Conservation (phyloP, 2,329 filamentous ascomycete species). For the Fusarium piperis region DNA sequence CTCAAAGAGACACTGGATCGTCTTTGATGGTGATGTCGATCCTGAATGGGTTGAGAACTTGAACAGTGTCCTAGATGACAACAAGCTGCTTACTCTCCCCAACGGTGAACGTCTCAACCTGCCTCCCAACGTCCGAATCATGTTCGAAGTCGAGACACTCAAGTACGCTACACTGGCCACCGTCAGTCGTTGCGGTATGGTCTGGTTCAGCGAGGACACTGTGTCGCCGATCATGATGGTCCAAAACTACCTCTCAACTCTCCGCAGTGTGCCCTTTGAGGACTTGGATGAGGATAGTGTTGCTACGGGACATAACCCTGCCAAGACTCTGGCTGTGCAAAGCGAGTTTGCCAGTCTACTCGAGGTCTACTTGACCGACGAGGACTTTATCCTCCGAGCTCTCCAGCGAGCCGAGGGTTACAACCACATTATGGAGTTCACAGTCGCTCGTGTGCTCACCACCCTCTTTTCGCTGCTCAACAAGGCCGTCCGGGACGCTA, state of each 20-base stretch:
- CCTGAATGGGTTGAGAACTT: slow-evolving; percentile 99
- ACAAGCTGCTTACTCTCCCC: slow-evolving; percentile 94
- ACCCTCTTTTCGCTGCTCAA: slow-evolving; percentile 96
- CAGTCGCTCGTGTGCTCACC: slow-evolving; percentile 85
- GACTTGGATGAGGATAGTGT: slow-evolving; percentile 94
- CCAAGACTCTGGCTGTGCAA: slow-evolving; percentile 83
- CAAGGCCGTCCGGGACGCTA: slow-evolving; percentile 88
- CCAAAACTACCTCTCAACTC: slow-evolving; percentile 84
- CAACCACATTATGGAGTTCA: slow-evolving; percentile 99
- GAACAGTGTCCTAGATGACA: slow-evolving; percentile 99
- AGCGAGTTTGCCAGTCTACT: slow-evolving; percentile 82
- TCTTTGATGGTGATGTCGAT: slow-evolving; percentile 98
- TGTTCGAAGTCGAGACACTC: slow-evolving; percentile 99
- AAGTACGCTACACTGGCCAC: slow-evolving; percentile 98
- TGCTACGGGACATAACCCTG: slow-evolving; percentile 76
- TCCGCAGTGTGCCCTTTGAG: slow-evolving; percentile 87
- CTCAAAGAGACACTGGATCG: slow-evolving; percentile 97
- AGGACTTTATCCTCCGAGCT: slow-evolving; percentile 82
- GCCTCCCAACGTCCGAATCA: slow-evolving; percentile 94
- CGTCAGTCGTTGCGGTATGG: slow-evolving; percentile 99
- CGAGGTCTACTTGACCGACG: slow-evolving; percentile 76
- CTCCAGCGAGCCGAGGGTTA: slow-evolving; percentile 80
- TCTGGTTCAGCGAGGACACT: slow-evolving; percentile 99
- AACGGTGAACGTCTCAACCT: slow-evolving; percentile 98
- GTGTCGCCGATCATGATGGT: slow-evolving; percentile 95